Base-by-base conservation (phyloP, 495 filamentous ascomycete species). In the Penicillium longicatenatum region DNA sequence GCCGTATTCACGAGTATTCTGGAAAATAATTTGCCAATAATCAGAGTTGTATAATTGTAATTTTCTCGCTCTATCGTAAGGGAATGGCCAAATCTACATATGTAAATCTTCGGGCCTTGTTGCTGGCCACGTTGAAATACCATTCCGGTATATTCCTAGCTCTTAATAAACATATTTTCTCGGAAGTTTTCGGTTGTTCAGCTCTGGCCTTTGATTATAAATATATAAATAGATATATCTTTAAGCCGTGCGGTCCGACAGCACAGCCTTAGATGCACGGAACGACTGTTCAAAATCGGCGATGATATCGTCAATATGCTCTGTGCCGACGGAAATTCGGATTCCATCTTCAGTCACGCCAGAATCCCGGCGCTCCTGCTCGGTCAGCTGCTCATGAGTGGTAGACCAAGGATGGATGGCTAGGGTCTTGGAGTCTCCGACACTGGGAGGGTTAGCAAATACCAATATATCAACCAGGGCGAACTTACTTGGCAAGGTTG, bases 271-370 rank as follows among this genome's bases (percentile, higher is more conserved):
- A n/a, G 72, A 75, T 16, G 82, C 80, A 64, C 81, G 77, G 75
- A 98, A 96, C 0, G 92, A 89, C 74, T 98, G 95, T 66, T 91
- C 86, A 68, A 98, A 98, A 74, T 98, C 94, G 50, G 85, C 88
- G 68, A 98, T 93, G 64, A 98, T 98, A 68, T 98, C 94, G 76
- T 97, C 93, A 65, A 98, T 96, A 72, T 98, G 91, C 78, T 98
- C 94, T 0, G 88, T 96, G 46, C 94, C 94, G 60, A 98, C 93
- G 0, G 95, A 98, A 68, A 98, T 95, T 56, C 94, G 89, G 75
- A 98, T 97, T 12, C 89, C 84, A 71, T 98, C 94, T 76, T 93
- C 91, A 3, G 90, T 93, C 6, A 93, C 91, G 54, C 94, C 94
- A 14, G 89, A 92, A 65, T 82, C 85, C 20, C 81, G 66, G 70